Evolutionary conservation across 1,284 basidiomycete species (phyloP).

Genomic region (Ceratobasidium sp.): DNA sequence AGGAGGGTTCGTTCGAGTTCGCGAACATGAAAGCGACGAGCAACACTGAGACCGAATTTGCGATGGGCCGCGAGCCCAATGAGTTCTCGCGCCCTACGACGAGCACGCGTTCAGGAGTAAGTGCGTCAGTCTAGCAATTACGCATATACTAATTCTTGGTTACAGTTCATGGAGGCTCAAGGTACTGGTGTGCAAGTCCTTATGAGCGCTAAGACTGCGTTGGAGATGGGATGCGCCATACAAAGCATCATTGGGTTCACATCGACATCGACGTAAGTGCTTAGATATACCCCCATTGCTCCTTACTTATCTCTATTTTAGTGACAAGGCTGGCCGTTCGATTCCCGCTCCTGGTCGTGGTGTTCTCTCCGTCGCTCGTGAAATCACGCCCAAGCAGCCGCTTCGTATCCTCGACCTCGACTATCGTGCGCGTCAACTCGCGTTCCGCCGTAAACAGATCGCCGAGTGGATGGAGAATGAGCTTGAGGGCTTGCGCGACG

Average conservation of each 20-base stretch:
- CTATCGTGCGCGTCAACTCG: conserved; percentile 91
- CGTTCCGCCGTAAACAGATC: conserved; percentile 94
- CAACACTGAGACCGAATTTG: conserved; percentile 96
- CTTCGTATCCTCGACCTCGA: conserved; percentile 83
- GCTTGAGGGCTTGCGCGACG: conserved; percentile 83
- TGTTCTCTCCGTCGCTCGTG: conserved; percentile 86
- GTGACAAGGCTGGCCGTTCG: conserved; percentile 95
- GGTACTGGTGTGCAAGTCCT: conserved; percentile 97
- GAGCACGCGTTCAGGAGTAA: conserved; percentile 90
- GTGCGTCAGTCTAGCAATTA: conserved; percentile 52
- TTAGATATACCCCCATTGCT: conserved; percentile 25
- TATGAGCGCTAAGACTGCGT: conserved; percentile 96
- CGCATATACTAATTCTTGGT: conserved; percentile 45
- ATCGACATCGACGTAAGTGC: conserved; percentile 90
- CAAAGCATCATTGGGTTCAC: conserved; percentile 96
- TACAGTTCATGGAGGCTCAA: conserved; percentile 95
- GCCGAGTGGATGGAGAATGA: conserved; percentile 94
- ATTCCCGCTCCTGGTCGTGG: conserved; percentile 94
- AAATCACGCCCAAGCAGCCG: conserved; percentile 79
- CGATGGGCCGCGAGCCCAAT: conserved; percentile 97
- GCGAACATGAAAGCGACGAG: conserved; percentile 99
- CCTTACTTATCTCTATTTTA: conserved; percentile 55
- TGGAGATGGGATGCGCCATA: conserved; percentile 94
- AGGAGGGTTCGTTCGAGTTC: conserved; percentile 97
- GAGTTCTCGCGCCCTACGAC: conserved; percentile 99